A percentile compares a stretch with the other conserved stretches of the same genome.
Conservation (phyloP, 75 land plant species). For the Picea sitchensis region DNA sequence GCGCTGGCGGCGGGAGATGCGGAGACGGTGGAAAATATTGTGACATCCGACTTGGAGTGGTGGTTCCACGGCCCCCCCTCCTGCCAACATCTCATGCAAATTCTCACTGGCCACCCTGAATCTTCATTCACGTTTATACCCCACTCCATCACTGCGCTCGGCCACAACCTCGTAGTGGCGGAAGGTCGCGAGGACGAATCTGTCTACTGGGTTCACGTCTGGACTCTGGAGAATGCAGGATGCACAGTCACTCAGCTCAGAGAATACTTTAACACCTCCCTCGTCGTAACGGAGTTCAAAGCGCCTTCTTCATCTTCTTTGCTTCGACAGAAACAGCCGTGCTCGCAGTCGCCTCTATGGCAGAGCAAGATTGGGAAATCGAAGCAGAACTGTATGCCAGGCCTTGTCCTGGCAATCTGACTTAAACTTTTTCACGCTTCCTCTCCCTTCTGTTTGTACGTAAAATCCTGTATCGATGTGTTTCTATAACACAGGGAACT, state of each 20-base stretch:
- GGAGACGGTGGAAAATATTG: constrained; percentile 29
- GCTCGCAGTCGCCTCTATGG: constrained; percentile 40
- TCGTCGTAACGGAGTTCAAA: constrained; percentile 38
- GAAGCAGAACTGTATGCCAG: constrained; percentile 55
- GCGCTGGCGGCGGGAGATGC: neutral
- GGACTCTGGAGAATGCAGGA: constrained; percentile 48
- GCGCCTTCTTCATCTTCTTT: constrained; percentile 10
- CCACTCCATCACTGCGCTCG: constrained; percentile 9
- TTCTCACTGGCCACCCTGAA: constrained; percentile 57
- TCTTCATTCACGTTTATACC: constrained; percentile 14
- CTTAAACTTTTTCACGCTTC: no score
- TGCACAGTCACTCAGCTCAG: constrained; percentile 54
- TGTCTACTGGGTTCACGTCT: constrained; percentile 63
- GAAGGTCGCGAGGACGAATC: constrained; percentile 39
- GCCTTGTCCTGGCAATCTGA: constrained; percentile 54
- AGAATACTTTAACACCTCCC: constrained; percentile 69
- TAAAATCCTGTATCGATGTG: no score
- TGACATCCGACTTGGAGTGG: constrained; percentile 81
- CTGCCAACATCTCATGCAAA: constrained; percentile 73
- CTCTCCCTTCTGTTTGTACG: no score
- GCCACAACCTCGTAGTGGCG: constrained; percentile 37
- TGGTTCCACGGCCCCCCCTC: constrained; percentile 95
- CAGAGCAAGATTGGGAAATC: constrained; percentile 33
- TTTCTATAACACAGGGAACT: no score
- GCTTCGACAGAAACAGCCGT: constrained; percentile 4